A percentile compares a stretch with the other conserved stretches of the same genome.
phyloP scores from a whole-genome alignment of 495 filamentous ascomycete species.

The Penicillium canescens region DNA sequence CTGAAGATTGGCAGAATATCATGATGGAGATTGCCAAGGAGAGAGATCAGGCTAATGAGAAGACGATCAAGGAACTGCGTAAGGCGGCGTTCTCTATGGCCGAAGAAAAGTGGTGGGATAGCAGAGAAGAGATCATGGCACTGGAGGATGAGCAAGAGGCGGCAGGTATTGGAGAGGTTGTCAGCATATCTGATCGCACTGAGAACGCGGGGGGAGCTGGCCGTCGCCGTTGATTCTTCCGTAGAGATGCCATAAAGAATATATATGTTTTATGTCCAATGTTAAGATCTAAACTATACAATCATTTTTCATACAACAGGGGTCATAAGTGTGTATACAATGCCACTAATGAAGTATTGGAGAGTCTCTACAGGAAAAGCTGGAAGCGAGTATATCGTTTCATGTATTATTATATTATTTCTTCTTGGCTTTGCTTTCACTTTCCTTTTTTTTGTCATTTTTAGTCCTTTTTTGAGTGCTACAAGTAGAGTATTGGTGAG shows the following conservation, averaged over 20 bases:
- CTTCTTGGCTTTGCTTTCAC: too few species aligned
- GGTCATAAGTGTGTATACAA: too few species aligned
- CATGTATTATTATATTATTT: too few species aligned
- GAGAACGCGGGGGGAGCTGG: slow-evolving; percentile 58
- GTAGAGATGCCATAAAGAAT: not conserved
- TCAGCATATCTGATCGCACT: slow-evolving; percentile 73
- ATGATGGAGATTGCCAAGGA: slow-evolving; percentile 67
- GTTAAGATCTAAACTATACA: not conserved
- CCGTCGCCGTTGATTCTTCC: slow-evolving; percentile 50
- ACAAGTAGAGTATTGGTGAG: too few species aligned
- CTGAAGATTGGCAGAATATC: slow-evolving; percentile 84
- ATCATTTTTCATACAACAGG: too few species aligned
- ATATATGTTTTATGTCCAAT: not conserved
- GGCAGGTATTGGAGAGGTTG: slow-evolving; percentile 92
- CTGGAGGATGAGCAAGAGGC: slow-evolving; percentile 96
- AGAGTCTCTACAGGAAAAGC: too few species aligned
- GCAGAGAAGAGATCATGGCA: slow-evolving; percentile 87
- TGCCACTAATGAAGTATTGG: too few species aligned
- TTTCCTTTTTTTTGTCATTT: too few species aligned
- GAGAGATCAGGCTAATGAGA: slow-evolving; percentile 52
- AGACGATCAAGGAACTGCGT: slow-evolving; percentile 86
- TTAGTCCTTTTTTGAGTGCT: too few species aligned
- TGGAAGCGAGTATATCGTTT: too few species aligned
- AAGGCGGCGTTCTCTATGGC: slow-evolving; percentile 83
- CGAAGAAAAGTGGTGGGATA: slow-evolving; percentile 99